A percentile compares a stretch with the other conserved stretches of the same genome.
These are phyloP conservation scores for Puccinia novopanici DNA, from an alignment of 1,284 basidiomycete genomes.

Conservation along the genomic window DNA sequence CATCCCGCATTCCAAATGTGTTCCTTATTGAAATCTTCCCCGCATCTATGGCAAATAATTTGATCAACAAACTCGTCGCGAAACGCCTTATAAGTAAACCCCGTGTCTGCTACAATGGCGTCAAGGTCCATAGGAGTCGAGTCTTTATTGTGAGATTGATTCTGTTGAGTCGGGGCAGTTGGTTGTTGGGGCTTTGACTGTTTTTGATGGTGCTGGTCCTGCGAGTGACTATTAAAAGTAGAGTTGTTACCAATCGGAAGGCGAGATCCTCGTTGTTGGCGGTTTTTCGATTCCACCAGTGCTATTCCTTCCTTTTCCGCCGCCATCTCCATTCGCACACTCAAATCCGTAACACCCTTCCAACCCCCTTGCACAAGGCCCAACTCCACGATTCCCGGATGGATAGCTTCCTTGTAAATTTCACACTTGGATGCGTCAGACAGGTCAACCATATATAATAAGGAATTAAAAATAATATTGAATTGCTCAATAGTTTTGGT, in stretches of 20 bases:
- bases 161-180: no score
- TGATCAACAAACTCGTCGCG: not conserved
- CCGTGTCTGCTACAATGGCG: not conserved
- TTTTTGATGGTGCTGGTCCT: no score
- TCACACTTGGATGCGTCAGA: not conserved
- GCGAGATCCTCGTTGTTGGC: no score
- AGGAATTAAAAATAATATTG: not conserved
- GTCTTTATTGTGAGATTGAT: no score
- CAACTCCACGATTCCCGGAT: not conserved
- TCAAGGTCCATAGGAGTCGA: no score
- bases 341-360: not conserved
- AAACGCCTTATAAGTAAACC: not conserved
- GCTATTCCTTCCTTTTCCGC: not conserved
- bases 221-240: no score
- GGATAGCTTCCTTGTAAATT: not conserved
- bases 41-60: not conserved
- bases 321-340: no score
- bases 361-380: not conserved
- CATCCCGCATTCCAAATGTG: not conserved
- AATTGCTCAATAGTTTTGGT: slow-evolving; percentile 5
- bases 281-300: not conserved
- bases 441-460: no score
- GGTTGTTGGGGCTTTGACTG: no score
- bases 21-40: not conserved
- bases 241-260: no score